phyloP scores from a whole-genome alignment of 306 rosid genomes.

The Acacia confusa region DNA sequence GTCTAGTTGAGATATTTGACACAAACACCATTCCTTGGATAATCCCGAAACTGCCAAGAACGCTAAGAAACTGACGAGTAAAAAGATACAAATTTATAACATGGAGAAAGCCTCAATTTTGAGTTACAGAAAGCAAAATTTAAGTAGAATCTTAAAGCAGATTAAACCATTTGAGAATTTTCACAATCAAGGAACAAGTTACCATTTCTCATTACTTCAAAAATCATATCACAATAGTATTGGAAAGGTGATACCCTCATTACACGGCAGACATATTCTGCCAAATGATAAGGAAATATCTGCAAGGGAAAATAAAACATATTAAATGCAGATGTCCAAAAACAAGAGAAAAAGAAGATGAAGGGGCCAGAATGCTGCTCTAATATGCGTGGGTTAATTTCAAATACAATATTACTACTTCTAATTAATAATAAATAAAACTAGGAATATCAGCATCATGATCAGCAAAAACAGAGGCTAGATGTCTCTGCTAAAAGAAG shows the following conservation, averaged over 20 bases:
- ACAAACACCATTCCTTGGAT: conserved; percentile 1
- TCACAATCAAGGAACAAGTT: conserved; percentile 31
- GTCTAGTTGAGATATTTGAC: not conserved
- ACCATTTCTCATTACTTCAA: conserved; percentile 98
- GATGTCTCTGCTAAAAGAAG: not conserved
- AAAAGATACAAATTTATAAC: not conserved
- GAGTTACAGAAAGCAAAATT: not conserved
- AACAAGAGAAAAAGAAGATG: conserved; percentile 28
- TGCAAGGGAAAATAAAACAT: conserved; percentile 48
- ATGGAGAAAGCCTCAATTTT: not conserved
- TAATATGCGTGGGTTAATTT: not conserved
- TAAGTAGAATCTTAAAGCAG: conserved; percentile 27
- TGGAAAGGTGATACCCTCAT: conserved; percentile 96
- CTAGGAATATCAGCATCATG: not conserved
- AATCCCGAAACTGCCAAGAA: conserved; percentile 1
- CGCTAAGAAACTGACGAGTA: not conserved
- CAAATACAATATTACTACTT: not conserved
- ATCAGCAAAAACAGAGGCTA: not conserved
- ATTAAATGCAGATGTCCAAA: conserved; percentile 33
- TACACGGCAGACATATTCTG: conserved; percentile 92
- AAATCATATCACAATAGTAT: conserved; percentile 96
- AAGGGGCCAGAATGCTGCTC: not conserved
- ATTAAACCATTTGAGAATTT: conserved; percentile 31
- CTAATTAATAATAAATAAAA: not conserved
- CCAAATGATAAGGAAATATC: conserved; percentile 97